A percentile compares a stretch with the other conserved stretches of the same genome.
These are phyloP conservation scores for Antitrichia curtipendula DNA, from an alignment of 225 moss, liverwort and hornwort genomes.

Conservation along the genomic window DNA sequence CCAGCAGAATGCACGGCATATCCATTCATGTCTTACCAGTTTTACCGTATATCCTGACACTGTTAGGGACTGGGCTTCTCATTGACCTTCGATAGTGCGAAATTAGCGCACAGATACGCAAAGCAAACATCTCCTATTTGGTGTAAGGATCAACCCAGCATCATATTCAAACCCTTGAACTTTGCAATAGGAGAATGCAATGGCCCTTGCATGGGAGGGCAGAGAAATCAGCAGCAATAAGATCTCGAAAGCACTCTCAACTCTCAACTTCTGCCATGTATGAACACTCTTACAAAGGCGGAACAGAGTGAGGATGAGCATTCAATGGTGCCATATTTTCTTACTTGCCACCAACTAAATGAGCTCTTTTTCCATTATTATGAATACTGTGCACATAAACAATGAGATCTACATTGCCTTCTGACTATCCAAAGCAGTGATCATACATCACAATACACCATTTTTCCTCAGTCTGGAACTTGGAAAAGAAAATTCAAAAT, in stretches of 20 bases:
- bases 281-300: neutral
- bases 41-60: neutral
- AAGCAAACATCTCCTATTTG: neutral
- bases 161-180: neutral
- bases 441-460: neutral
- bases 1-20: neutral
- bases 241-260: neutral
- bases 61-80: neutral
- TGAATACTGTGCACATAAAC: slow-evolving; percentile 23
- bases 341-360: neutral
- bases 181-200: neutral
- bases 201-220: neutral
- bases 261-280: neutral
- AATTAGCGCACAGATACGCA: neutral
- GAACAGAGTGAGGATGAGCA: neutral
- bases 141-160: neutral
- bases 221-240: neutral
- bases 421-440: neutral
- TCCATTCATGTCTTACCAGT: neutral
- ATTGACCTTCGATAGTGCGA: neutral
- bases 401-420: slow-evolving; percentile 30
- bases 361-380: neutral
- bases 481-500: neutral
- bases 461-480: slow-evolving; percentile 32
- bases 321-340: neutral